Conservation (phyloP, 768 basidiomycete genomes). For the Lentinus tigrinus region DNA sequence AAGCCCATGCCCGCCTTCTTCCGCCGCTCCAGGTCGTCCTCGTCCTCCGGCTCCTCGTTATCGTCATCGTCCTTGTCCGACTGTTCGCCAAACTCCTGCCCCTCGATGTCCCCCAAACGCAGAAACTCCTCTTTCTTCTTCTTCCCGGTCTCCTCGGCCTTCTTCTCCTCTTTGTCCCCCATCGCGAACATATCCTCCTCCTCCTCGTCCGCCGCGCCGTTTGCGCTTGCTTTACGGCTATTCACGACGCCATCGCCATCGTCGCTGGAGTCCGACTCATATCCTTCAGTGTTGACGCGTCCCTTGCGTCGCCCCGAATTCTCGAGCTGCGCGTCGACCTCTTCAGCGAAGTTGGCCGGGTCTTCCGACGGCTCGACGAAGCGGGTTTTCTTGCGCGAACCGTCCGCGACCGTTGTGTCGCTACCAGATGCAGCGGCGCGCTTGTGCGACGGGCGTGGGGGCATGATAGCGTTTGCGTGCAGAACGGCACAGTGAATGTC, state of each 20-base stretch:
- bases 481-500: background rate
- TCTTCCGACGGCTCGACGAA: slow-evolving; percentile 78
- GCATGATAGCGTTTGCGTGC: slow-evolving; percentile 25
- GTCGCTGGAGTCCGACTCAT: slow-evolving; percentile 92
- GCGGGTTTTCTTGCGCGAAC: slow-evolving; percentile 66
- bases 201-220: slow-evolving; percentile 47
- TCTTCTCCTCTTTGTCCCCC: slow-evolving; percentile 46
- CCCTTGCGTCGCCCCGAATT: slow-evolving; percentile 61
- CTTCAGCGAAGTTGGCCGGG: slow-evolving; percentile 70
- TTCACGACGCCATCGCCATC: slow-evolving; percentile 92
- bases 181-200: slow-evolving; percentile 81
- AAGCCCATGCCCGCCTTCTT: slow-evolving; percentile 90
- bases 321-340: slow-evolving; percentile 76
- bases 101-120: slow-evolving; percentile 92
- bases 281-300: slow-evolving; percentile 80
- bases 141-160: slow-evolving; percentile 41
- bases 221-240: slow-evolving; percentile 57
- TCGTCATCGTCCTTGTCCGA: slow-evolving; percentile 41
- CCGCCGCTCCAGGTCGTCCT: slow-evolving; percentile 73
- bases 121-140: slow-evolving; percentile 72
- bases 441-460: slow-evolving; percentile 40
- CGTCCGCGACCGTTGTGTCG: slow-evolving; percentile 31
- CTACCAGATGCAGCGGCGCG: slow-evolving; percentile 36
- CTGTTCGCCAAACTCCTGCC: slow-evolving; percentile 79
- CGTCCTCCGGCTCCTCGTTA: slow-evolving; percentile 56